Base-by-base conservation (phyloP, 177 flowering plant species). In the Tripterygium wilfordii region DNA sequence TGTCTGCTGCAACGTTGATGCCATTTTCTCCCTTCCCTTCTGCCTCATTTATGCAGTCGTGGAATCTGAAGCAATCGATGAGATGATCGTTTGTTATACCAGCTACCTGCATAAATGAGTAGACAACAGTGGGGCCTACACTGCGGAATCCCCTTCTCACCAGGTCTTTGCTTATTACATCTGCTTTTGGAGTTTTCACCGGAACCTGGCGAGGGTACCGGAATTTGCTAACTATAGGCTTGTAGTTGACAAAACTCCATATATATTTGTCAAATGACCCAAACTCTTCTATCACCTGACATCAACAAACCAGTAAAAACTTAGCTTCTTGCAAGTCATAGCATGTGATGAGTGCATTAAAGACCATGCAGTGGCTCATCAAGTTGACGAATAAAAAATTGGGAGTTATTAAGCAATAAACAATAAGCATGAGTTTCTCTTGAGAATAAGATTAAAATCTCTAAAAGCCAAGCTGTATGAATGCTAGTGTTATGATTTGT, bases 11-110 rank as follows among this genome's bases (percentile, higher is more conserved):
- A 9, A 32, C 42, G 14, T 41, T 54, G 30, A 37, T 46, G 10
- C 26, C 49, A 7, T 53, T 57, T 25, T 44, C 56, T 32, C 64
- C 66, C 27, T 52, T 59, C 31, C 29, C 57, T 59, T 54, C 70
- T 13, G 53, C 48, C 10, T 62, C 72, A 32, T 52, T 31, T 28
- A 64, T 26, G 37, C 85, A 81, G 35, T 77, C 82, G 33, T 67
- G 53, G 63, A 77, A 80, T 60, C 92, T 72, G 78, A 70, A 87
- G 74, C 96, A 87, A 51, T 58, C 60, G 28, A 63, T 57, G 47
- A 84, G 96, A 70, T 87, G 92, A 58, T 87, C 92, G 36, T 84
- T 87, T 30, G 89, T 76, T n/a, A 87, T 57, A 40, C 92, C 96
- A 3, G 87, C 76, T 4, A 53, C 83, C 59, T 84, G 89, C 89